These are phyloP conservation scores for Candolleomyces eurysporus DNA, from an alignment of 768 basidiomycete species.

Conservation along the genomic window DNA sequence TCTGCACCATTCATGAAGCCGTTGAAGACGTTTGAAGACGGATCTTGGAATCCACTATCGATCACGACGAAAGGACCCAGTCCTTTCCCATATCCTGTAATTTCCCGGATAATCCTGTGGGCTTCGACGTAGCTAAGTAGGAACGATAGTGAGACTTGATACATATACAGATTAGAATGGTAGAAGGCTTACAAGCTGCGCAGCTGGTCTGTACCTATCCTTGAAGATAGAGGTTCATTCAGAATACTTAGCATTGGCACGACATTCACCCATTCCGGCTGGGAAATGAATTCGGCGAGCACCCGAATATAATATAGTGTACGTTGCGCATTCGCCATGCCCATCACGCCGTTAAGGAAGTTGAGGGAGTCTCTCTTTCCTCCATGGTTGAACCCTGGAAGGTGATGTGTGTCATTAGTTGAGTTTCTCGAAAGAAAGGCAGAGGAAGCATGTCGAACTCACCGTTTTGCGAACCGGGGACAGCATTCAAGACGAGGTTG, in stretches of 20 bases:
- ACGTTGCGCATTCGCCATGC: constrained; percentile 78
- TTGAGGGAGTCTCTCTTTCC: constrained; percentile 59
- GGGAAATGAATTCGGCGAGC: constrained; percentile 72
- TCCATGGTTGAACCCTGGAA: constrained; percentile 52
- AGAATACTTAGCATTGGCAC: constrained; percentile 55
- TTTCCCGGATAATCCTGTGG: constrained; percentile 54
- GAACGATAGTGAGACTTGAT: background rate
- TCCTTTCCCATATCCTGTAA: constrained; percentile 74
- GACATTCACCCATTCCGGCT: constrained; percentile 47
- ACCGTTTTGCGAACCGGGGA: constrained; percentile 81
- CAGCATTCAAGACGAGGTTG: constrained; percentile 73
- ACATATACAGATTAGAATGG: constrained; percentile 13
- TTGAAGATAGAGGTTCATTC: constrained; percentile 47
- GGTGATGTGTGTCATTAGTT: background rate
- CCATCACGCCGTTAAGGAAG: constrained; percentile 68
- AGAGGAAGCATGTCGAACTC: constrained; percentile 40
- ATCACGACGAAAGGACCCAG: constrained; percentile 52
- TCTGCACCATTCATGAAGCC: constrained; percentile 58
- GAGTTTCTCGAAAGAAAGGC: background rate
- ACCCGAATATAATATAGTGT: constrained; percentile 68
- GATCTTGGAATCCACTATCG: constrained; percentile 32
- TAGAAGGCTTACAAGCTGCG: constrained; percentile 54
- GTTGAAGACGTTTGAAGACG: constrained; percentile 34
- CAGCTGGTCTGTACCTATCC: constrained; percentile 48
- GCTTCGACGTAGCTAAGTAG: constrained; percentile 38